A percentile compares a stretch with the other conserved stretches of the same genome.
phyloP scores from a whole-genome alignment of 371 early-diverging fungal genomes.

The Basidiobolus meristosporus region DNA sequence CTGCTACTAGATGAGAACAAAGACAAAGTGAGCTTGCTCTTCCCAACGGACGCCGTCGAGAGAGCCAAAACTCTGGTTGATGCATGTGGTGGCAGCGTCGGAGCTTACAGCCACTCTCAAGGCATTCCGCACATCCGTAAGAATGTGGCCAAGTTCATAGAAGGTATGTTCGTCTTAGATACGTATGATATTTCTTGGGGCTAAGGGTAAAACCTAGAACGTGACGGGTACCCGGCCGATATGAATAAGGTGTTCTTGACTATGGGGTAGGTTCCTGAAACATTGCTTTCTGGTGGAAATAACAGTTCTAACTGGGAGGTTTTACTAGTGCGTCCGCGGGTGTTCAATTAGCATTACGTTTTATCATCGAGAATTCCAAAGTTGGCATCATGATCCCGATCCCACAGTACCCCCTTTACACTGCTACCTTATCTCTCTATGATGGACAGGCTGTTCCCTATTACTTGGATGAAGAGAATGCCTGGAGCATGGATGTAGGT shows the following conservation, averaged over 20 bases:
- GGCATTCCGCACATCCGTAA: slow-evolving; percentile 72
- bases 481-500: slow-evolving; percentile 56
- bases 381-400: slow-evolving; percentile 95
- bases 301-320: neutral
- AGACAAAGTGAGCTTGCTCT: slow-evolving; percentile 29
- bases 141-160: slow-evolving; percentile 69
- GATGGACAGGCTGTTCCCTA: slow-evolving; percentile 77
- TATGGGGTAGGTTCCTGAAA: slow-evolving; percentile 27
- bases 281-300: too few relatives aligned
- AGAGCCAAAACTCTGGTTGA: slow-evolving; percentile 51
- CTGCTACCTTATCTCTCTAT: slow-evolving; percentile 76
- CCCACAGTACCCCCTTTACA: slow-evolving; percentile 97
- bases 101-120: slow-evolving; percentile 90
- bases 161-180: slow-evolving; percentile 16
- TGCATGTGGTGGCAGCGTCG: slow-evolving; percentile 57
- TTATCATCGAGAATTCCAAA: slow-evolving; percentile 49
- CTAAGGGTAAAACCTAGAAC: too few relatives aligned
- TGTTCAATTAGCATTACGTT: slow-evolving; percentile 71
- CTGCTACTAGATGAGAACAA: slow-evolving; percentile 37
- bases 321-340: slow-evolving; percentile 49
- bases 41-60: slow-evolving; percentile 68
- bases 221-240: slow-evolving; percentile 73
- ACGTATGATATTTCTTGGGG: too few relatives aligned
- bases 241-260: slow-evolving; percentile 81
- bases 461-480: slow-evolving; percentile 66